Evolutionary conservation across 306 rosid genomes (phyloP).

Genomic region (Fragaria vesca): DNA sequence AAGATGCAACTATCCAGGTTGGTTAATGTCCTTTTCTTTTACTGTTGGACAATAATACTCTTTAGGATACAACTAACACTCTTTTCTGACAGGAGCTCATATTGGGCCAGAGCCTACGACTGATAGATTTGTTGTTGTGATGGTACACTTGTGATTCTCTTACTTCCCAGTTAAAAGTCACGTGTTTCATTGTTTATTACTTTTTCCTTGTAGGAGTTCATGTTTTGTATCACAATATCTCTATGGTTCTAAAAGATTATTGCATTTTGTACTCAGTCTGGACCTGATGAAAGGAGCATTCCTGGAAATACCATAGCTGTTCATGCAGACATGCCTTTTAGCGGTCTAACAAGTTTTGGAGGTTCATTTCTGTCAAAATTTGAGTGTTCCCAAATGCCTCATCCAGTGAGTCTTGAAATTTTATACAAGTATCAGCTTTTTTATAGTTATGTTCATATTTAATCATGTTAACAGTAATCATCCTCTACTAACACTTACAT

Average conservation of each 20-base stretch:
- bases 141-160: slow-evolving; percentile 46
- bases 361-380: slow-evolving; percentile 88
- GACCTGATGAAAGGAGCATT: slow-evolving; percentile 93
- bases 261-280: slow-evolving; percentile 53
- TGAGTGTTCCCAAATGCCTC: slow-evolving; percentile 95
- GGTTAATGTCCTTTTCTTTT: slow-evolving; percentile 23
- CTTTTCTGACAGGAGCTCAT: slow-evolving; percentile 67
- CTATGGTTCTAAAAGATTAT: slow-evolving; percentile 2
- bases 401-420: slow-evolving; percentile 60
- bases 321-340: slow-evolving; percentile 92
- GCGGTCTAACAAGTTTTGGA: slow-evolving; percentile 80
- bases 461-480: background rate
- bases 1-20: slow-evolving; percentile 83
- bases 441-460: background rate
- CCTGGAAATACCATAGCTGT: slow-evolving; percentile 95
- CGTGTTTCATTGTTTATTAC: background rate
- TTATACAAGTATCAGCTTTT: background rate
- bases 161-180: background rate
- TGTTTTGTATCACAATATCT: background rate
- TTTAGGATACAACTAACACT: background rate
- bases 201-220: background rate
- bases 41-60: background rate
- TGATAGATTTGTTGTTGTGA: slow-evolving; percentile 91
- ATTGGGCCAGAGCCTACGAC: slow-evolving; percentile 99
- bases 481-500: background rate